Evolutionary conservation across 345 rosid species (phyloP).

Genomic region (Hibiscus tridactylites): DNA sequence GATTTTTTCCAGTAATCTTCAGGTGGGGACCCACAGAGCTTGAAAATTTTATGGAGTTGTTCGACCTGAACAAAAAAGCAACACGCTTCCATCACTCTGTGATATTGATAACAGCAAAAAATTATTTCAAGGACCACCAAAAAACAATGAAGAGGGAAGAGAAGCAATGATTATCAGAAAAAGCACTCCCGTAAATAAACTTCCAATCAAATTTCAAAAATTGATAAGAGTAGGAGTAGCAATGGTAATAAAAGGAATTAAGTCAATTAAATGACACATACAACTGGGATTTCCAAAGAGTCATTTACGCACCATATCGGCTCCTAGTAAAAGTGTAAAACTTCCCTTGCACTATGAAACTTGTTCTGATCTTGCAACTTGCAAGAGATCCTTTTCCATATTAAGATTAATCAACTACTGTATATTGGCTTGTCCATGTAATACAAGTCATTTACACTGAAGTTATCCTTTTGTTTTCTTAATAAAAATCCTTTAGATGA

Average conservation of each 20-base stretch:
- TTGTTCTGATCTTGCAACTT: not conserved
- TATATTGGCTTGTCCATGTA: not conserved
- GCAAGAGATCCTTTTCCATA: not conserved
- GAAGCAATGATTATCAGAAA: not conserved
- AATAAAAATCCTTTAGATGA: not conserved
- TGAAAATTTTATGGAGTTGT: slow-evolving; percentile 85
- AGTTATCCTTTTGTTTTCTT: not conserved
- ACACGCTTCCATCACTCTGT: not conserved
- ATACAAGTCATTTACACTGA: not conserved
- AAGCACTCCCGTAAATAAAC: not conserved
- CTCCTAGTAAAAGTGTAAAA: not conserved
- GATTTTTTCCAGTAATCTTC: slow-evolving; percentile 90
- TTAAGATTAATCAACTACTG: not conserved
- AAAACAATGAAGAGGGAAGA: not conserved
- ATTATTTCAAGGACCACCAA: not conserved
- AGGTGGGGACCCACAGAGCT: slow-evolving; percentile 96
- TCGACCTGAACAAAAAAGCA: slow-evolving; percentile 50
- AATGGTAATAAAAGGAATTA: not conserved
- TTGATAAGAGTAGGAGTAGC: not conserved
- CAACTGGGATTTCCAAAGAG: not conserved
- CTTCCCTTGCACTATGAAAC: not conserved
- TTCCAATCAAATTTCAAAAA: not conserved
- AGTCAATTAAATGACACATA: not conserved
- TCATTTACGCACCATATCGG: not conserved
- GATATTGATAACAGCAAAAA: not conserved